Evolutionary conservation across 148 eudicot species (phyloP).

Genomic region (Heliosperma pusillum): DNA sequence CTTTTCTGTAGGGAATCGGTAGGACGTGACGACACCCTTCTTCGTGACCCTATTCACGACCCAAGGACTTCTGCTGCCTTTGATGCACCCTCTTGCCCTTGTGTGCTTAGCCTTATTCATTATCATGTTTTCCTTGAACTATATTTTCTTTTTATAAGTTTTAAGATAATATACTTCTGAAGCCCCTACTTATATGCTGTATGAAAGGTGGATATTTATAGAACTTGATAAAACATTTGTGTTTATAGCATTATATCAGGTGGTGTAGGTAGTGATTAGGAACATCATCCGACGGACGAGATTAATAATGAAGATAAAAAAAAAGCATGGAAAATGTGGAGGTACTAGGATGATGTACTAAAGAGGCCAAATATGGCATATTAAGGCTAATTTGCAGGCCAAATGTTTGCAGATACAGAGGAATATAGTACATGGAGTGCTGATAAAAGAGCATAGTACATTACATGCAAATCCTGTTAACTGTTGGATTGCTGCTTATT

Average conservation of each 20-base stretch:
- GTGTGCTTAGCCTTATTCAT: constrained; percentile 7
- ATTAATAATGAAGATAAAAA: background rate
- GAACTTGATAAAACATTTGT: background rate
- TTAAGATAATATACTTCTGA: background rate
- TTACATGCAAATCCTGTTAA: constrained; percentile 11
- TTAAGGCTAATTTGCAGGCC: constrained; percentile 5
- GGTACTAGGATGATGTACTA: constrained; percentile 10
- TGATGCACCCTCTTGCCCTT: constrained; percentile 29
- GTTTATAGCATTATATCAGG: background rate
- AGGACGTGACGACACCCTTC: constrained; percentile 34
- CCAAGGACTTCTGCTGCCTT: constrained; percentile 39
- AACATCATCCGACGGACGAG: background rate
- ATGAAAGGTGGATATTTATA: background rate
- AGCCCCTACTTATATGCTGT: constrained; percentile 3
- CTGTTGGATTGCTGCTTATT: background rate
- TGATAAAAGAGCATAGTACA: background rate
- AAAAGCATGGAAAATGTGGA: background rate
- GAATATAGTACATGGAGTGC: constrained; percentile 5
- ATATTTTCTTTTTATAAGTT: no score
- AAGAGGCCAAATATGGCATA: background rate
- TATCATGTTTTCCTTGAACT: background rate
- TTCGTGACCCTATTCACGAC: constrained; percentile 33
- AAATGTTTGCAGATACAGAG: background rate
- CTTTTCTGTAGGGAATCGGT: constrained; percentile 35
- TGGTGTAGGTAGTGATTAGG: constrained; percentile 12